Evolutionary conservation across 2,329 filamentous ascomycete species (phyloP).

Genomic region (Orbilia javanica): DNA sequence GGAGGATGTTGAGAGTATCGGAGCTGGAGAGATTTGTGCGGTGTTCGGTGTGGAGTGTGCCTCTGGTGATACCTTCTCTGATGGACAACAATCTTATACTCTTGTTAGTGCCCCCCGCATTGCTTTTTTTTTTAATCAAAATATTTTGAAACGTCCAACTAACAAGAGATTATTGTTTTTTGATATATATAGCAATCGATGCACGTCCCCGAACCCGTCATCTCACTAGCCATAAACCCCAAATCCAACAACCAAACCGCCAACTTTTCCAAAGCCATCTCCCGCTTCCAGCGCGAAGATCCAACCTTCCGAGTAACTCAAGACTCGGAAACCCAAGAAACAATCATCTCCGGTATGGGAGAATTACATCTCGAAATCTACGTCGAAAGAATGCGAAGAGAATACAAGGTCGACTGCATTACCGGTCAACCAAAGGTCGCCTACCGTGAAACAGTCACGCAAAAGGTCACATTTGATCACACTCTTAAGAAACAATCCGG

Average conservation of each 20-base stretch:
- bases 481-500: conserved; percentile 94
- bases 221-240: conserved; percentile 96
- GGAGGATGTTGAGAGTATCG: conserved; percentile 93
- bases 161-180: conserved; percentile 57
- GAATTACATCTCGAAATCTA: conserved; percentile 98
- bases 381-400: conserved; percentile 93
- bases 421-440: conserved; percentile 98
- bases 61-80: conserved; percentile 97
- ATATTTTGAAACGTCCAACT: neutral
- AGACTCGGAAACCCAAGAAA: conserved; percentile 92
- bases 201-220: conserved; percentile 97
- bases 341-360: conserved; percentile 98
- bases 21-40: conserved; percentile 96
- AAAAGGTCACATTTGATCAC: conserved; percentile 87
- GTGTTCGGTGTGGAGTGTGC: conserved; percentile 98
- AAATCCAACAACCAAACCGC: conserved; percentile 91
- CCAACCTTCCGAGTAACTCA: conserved; percentile 96
- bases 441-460: conserved; percentile 92
- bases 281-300: conserved; percentile 97
- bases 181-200: conserved; percentile 80
- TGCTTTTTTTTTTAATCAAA: conserved; percentile 57
- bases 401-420: conserved; percentile 95
- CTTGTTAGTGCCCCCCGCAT: conserved; percentile 70
- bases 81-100: conserved; percentile 88
- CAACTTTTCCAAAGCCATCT: conserved; percentile 99